Percentiles rank a stretch among this genome's conserved stretches.
phyloP scores from a whole-genome alignment of 306 rosid genomes.

The Clitoria ternatea region DNA sequence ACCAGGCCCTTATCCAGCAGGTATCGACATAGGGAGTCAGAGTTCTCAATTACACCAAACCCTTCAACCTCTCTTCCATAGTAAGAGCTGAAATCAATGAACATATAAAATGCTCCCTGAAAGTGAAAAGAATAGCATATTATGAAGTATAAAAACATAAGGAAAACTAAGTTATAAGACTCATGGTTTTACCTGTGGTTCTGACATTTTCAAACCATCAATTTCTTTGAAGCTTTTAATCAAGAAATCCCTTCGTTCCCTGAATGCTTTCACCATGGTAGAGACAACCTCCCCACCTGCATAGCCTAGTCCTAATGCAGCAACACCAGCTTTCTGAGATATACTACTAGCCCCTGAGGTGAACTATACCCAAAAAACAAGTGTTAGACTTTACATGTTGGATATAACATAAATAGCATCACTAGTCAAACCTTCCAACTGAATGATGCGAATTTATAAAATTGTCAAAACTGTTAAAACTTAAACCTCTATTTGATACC shows the following conservation, averaged over 20 bases:
- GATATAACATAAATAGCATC: not conserved
- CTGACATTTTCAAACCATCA: conserved; percentile 63
- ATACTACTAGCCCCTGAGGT: conserved; percentile 93
- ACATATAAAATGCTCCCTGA: conserved; percentile 95
- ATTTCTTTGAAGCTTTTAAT: conserved; percentile 64
- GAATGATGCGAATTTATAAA: not conserved
- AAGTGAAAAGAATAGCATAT: not conserved
- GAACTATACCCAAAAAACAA: conserved; percentile 44
- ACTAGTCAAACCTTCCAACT: not conserved
- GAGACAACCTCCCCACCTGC: conserved; percentile 80
- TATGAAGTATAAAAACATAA: no score
- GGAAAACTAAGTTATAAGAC: no score
- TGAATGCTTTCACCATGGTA: conserved; percentile 74
- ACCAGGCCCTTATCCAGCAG: conserved; percentile 78
- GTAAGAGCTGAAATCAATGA: conserved; percentile 71
- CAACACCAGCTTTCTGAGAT: conserved; percentile 86
- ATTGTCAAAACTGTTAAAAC: no score
- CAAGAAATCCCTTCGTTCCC: conserved; percentile 71
- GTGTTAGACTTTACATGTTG: not conserved
- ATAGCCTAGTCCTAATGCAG: conserved; percentile 84
- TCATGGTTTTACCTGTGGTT: conserved; percentile 84
- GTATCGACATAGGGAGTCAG: conserved; percentile 75
- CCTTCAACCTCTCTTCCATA: conserved; percentile 76
- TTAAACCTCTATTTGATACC: no score
- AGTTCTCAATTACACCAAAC: conserved; percentile 61